Evolutionary conservation across 768 basidiomycete genomes (phyloP).

Genomic region (Rhizopogon vulgaris): DNA sequence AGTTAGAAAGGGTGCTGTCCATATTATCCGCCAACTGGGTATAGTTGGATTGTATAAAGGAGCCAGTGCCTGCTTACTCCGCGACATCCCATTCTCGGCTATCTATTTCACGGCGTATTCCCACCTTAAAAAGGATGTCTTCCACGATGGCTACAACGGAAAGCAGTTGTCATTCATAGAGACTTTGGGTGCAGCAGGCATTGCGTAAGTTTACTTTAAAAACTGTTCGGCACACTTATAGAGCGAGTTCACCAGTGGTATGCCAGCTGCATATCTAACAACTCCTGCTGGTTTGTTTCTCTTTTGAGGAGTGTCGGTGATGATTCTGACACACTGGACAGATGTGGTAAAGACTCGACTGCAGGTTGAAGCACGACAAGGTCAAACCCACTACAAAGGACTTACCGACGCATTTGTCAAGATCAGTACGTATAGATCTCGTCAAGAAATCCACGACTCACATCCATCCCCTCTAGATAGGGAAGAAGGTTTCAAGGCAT

Average conservation of each 20-base stretch:
- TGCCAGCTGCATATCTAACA: slow-evolving; percentile 94
- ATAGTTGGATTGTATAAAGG: slow-evolving; percentile 91
- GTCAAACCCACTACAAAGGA: slow-evolving; percentile 90
- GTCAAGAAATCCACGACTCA: slow-evolving; percentile 6
- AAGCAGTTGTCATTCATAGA: slow-evolving; percentile 90
- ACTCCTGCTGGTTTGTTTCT: slow-evolving; percentile 71
- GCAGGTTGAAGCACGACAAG: slow-evolving; percentile 88
- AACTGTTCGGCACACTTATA: slow-evolving; percentile 21
- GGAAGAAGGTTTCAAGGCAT: slow-evolving; percentile 84
- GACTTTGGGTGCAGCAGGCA: slow-evolving; percentile 74
- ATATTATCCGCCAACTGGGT: slow-evolving; percentile 91
- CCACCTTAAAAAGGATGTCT: slow-evolving; percentile 89
- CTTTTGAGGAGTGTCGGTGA: slow-evolving; percentile 2
- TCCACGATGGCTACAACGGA: slow-evolving; percentile 93
- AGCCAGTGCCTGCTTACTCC: slow-evolving; percentile 85
- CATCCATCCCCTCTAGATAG: slow-evolving; percentile 44
- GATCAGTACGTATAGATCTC: slow-evolving; percentile 57
- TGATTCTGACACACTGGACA: slow-evolving; percentile 24
- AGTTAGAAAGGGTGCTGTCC: slow-evolving; percentile 76
- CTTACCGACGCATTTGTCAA: slow-evolving; percentile 82
- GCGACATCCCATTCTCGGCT: slow-evolving; percentile 96
- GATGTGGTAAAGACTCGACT: slow-evolving; percentile 98
- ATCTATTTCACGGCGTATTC: slow-evolving; percentile 87
- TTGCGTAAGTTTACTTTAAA: slow-evolving; percentile 51
- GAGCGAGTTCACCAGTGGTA: slow-evolving; percentile 56